Conservation (phyloP, 2,329 filamentous ascomycete genomes). For the Stagonosporopsis rhizophila region DNA sequence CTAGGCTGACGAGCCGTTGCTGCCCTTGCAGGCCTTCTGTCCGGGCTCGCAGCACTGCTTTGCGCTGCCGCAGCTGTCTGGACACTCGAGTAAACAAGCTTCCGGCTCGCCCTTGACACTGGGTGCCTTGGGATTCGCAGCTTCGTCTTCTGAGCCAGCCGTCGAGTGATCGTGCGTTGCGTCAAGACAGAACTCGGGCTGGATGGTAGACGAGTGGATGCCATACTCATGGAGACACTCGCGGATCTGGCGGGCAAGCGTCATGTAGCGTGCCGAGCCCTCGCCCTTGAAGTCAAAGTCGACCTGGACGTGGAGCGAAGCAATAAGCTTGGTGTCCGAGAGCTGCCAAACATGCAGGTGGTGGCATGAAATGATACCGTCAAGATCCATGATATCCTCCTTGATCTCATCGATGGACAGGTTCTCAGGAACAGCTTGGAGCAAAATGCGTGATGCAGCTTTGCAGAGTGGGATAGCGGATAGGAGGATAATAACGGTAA, state of each 20-base stretch:
- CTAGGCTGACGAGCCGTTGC: constrained; percentile 25
- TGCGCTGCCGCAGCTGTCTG: constrained; percentile 51
- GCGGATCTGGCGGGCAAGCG: constrained; percentile 79
- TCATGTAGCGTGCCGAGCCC: constrained; percentile 84
- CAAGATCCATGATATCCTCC: constrained; percentile 84
- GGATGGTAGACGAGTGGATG: constrained; percentile 96
- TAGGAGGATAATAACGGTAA: constrained; percentile 77
- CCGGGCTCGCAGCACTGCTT: constrained; percentile 53
- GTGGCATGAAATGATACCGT: constrained; percentile 88
- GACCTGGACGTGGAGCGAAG: constrained; percentile 91
- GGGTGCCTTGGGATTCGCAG: constrained; percentile 41
- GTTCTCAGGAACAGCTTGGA: constrained; percentile 91
- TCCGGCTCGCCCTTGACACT: constrained; percentile 48
- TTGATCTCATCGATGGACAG: constrained; percentile 89
- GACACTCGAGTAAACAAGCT: constrained; percentile 53
- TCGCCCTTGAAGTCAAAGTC: constrained; percentile 87
- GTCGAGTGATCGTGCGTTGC: constrained; percentile 53
- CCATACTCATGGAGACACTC: constrained; percentile 93
- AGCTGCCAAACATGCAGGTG: constrained; percentile 98
- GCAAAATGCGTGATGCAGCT: constrained; percentile 83
- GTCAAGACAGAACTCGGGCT: constrained; percentile 77
- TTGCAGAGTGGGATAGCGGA: constrained; percentile 80
- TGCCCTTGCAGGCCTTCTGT: constrained; percentile 32
- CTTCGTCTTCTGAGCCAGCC: constrained; percentile 42
- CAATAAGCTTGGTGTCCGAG: constrained; percentile 91